Base-by-base conservation (phyloP, 2,329 filamentous ascomycete genomes). In the Triangularia verruculosa region DNA sequence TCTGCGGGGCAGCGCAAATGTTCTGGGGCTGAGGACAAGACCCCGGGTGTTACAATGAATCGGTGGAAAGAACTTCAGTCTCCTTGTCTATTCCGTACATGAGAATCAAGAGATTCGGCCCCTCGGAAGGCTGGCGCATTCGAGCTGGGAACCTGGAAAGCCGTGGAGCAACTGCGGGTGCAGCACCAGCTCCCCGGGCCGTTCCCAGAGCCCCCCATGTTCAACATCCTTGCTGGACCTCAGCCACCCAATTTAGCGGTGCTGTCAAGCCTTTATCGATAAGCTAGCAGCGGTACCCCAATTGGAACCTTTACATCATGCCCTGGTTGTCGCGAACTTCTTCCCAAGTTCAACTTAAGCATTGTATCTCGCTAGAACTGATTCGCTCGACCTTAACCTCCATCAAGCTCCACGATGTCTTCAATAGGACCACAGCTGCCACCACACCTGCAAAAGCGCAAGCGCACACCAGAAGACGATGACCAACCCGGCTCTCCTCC, bases 391-490 rank as follows among this genome's bases (percentile, higher is more conserved):
- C 15, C 4, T 13, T 5, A 13, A 5, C 15, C 39, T n/a, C 13
- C 13, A 13, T 15, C 39, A 32, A 27, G 24, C 34, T 30, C 4
- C 52, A 34, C n/a, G 30, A 91, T 91, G 89, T 79, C 87, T 58
- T 86, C 85, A 32, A 87, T 91, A 72, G 89, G 90, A 4, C 90
- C 91, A 13, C 81, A 87, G 65, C 75, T 93, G 24, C 90, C 91
- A 12, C 82, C 89, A 4, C 86, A 90, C 66, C 81, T 89, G 51
- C 73, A 84, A 32, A 89, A 89, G 74, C 82, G 86, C 71, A 88
- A 88, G 71, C 84, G 84, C 71, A 82, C 79, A 4, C 70, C 78
- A 4, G 78, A 80, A 47, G 75, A 80, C 56, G 76, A 78, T 56
- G 70, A 71, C 17, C 69, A 74, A 30, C 70, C 74, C 12, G 72